phyloP scores from a whole-genome alignment of 1,139 yeast genomes.

The Candida sp. region DNA sequence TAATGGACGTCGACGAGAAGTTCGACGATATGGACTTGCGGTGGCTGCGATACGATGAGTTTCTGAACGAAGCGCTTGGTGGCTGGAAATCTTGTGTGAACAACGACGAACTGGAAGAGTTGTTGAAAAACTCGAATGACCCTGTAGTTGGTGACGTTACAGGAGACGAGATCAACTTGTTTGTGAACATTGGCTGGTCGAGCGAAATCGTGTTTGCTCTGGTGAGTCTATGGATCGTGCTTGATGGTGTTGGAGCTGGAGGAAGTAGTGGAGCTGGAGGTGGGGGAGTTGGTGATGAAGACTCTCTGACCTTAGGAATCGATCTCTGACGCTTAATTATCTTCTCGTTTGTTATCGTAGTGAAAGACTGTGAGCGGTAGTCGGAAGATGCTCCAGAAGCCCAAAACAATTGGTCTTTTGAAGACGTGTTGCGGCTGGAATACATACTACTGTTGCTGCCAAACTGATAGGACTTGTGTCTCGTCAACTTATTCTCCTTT shows the following conservation, averaged over 20 bases:
- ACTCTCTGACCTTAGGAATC: conserved; percentile 15
- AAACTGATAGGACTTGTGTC: conserved; percentile 39
- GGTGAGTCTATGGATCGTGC: conserved; percentile 15
- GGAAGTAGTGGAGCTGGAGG: neutral
- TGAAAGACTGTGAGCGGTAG: conserved; percentile 33
- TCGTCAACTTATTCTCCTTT: conserved; percentile 50
- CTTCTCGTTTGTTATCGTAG: conserved; percentile 39
- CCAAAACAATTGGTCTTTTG: conserved; percentile 4
- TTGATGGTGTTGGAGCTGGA: neutral
- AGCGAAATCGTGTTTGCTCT: conserved; percentile 20
- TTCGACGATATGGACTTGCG: conserved; percentile 26
- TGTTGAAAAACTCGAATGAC: conserved; percentile 8
- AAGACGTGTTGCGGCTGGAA: neutral
- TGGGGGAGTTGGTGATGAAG: neutral
- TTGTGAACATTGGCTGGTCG: conserved; percentile 22
- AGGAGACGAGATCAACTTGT: conserved; percentile 3
- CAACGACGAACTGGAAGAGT: neutral
- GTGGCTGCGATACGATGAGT: conserved; percentile 14
- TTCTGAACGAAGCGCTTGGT: conserved; percentile 35
- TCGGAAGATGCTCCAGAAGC: conserved; percentile 16
- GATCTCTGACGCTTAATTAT: conserved; percentile 42
- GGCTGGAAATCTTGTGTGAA: conserved; percentile 30
- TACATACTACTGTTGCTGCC: neutral
- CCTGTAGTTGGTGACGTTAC: conserved; percentile 13
- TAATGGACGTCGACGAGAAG: conserved; percentile 26